Conservation (phyloP, 345 rosid genomes). For the Euphorbia pulcherrima region DNA sequence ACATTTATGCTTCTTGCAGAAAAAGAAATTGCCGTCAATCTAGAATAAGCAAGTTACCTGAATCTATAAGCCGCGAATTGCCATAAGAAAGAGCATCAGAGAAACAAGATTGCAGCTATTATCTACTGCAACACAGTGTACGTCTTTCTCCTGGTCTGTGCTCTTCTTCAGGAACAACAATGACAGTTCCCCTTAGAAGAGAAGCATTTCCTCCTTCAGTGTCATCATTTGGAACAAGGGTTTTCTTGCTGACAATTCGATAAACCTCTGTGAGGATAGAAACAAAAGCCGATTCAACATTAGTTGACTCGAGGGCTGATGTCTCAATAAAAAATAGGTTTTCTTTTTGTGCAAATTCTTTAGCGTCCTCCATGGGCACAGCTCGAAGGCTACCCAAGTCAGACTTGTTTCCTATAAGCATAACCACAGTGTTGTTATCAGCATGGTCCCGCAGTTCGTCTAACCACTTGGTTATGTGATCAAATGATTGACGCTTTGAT, state of each 20-base stretch:
- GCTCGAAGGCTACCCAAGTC: constrained; percentile 53
- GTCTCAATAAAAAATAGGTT: constrained; percentile 61
- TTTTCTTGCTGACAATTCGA: constrained; percentile 47
- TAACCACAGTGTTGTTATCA: constrained; percentile 51
- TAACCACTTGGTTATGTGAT: constrained; percentile 55
- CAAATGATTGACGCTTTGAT: constrained; percentile 50
- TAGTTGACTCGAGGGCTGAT: constrained; percentile 57
- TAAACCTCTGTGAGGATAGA: constrained; percentile 54
- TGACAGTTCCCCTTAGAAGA: constrained; percentile 46
- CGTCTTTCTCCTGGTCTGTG: constrained; percentile 25
- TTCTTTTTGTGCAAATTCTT: constrained; percentile 55
- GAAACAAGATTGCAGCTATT: constrained; percentile 16
- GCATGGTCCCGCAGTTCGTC: constrained; percentile 59
- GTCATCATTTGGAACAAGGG: constrained; percentile 49
- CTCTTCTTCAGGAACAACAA: constrained; percentile 40
- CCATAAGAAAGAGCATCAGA: neutral
- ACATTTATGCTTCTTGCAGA: neutral
- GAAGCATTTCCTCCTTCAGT: constrained; percentile 43
- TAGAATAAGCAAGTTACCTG: constrained; percentile 9
- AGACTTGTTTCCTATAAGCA: constrained; percentile 60
- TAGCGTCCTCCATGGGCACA: constrained; percentile 55
- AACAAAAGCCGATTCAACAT: constrained; percentile 55
- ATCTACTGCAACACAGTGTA: constrained; percentile 35
- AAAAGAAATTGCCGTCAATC: neutral
- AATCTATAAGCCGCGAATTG: constrained; percentile 4